A percentile compares a stretch with the other conserved stretches of the same genome.
Conservation (phyloP, 768 basidiomycete species). For the Gloeostereum incarnatum region DNA sequence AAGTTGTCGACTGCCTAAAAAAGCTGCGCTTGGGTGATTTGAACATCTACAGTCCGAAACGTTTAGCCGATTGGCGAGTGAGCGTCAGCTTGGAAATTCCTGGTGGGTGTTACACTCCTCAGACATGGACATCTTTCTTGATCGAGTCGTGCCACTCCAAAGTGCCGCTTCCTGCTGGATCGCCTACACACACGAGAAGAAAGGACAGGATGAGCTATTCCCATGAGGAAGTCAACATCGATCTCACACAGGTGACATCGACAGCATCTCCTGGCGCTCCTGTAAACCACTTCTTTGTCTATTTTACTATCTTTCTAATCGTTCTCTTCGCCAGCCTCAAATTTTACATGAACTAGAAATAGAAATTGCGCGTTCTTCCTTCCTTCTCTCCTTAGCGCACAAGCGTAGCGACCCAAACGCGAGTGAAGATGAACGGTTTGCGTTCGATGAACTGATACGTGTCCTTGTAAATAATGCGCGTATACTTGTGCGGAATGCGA, state of each 20-base stretch:
- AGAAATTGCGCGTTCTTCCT: slow-evolving; percentile 67
- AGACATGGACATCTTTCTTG: neutral
- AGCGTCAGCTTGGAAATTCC: slow-evolving; percentile 91
- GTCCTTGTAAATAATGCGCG: slow-evolving; percentile 91
- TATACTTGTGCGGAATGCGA: slow-evolving; percentile 76
- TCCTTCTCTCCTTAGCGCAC: slow-evolving; percentile 62
- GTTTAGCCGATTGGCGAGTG: slow-evolving; percentile 83
- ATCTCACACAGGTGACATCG: slow-evolving; percentile 86
- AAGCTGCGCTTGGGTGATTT: slow-evolving; percentile 84
- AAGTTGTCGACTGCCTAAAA: slow-evolving; percentile 56
- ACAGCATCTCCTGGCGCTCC: slow-evolving; percentile 31
- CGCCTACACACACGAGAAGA: slow-evolving; percentile 49
- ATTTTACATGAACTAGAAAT: slow-evolving; percentile 83
- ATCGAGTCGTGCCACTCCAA: neutral
- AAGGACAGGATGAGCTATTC: slow-evolving; percentile 92
- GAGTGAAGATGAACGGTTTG: slow-evolving; percentile 55
- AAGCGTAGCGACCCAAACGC: slow-evolving; percentile 54
- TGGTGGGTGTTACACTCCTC: slow-evolving; percentile 35
- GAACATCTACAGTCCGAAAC: slow-evolving; percentile 79
- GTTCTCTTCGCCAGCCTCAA: slow-evolving; percentile 33
- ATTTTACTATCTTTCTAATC: slow-evolving; percentile 4
- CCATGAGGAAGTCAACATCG: slow-evolving; percentile 89
- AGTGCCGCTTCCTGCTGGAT: slow-evolving; percentile 65
- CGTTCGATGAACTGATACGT: slow-evolving; percentile 87
- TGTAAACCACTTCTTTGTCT: slow-evolving; percentile 22